Conservation (phyloP, 2,329 filamentous ascomycete species). For the Zymoseptoria ardabiliae region DNA sequence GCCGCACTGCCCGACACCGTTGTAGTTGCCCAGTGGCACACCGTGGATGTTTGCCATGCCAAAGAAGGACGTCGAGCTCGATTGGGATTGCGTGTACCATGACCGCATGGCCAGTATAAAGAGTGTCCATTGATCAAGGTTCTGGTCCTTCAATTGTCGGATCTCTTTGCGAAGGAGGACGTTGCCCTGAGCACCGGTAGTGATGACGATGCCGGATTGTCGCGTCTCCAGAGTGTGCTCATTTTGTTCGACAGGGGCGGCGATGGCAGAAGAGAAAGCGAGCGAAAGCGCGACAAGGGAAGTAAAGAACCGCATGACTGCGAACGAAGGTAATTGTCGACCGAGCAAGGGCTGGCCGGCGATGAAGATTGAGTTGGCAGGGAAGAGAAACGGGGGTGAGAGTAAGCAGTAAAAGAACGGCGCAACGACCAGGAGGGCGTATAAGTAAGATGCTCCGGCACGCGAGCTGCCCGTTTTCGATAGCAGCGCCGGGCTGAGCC, state of each 20-base stretch:
- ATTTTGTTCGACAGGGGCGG: slow-evolving; percentile 8
- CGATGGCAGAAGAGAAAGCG: slow-evolving; percentile 14
- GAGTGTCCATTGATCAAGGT: slow-evolving; percentile 22
- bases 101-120: slow-evolving; percentile 19
- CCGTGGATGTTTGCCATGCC: slow-evolving; percentile 23
- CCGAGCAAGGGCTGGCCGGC: background rate
- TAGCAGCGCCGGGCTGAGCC: background rate
- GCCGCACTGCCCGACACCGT: slow-evolving; percentile 16
- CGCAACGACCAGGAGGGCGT: background rate
- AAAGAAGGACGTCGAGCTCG: slow-evolving; percentile 11
- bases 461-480: background rate
- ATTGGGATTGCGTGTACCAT: slow-evolving; percentile 10
- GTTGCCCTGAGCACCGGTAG: slow-evolving; percentile 6
- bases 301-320: slow-evolving; percentile 14
- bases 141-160: slow-evolving; percentile 16
- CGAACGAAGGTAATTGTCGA: background rate
- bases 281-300: slow-evolving; percentile 12
- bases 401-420: background rate
- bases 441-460: background rate
- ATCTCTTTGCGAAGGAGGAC: slow-evolving; percentile 20
- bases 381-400: background rate
- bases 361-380: background rate
- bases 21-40: slow-evolving; percentile 19
- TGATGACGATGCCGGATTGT: slow-evolving; percentile 5
- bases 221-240: slow-evolving; percentile 11